Evolutionary conservation across 768 basidiomycete species (phyloP), one percentile per base, ranked within the genome.

Genomic region (Russula earlei): DNA sequence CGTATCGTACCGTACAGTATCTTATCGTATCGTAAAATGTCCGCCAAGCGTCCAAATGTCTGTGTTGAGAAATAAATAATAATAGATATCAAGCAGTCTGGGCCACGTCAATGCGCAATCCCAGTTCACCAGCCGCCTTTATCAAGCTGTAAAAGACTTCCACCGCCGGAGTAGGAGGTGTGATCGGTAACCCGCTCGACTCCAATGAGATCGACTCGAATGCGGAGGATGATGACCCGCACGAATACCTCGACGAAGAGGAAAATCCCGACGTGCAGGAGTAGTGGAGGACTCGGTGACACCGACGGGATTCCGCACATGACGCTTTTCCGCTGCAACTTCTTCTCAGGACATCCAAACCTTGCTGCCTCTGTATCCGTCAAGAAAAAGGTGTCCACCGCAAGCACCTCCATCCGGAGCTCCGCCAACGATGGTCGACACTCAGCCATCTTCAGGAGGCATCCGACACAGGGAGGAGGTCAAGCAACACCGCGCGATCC

Each of bases 361-460:
- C 11, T 15, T 0, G 7, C 15, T 0, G 51, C 56, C 60, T 82
- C 79, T 37, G 71, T 69, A 20, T 78, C 74, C 20, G 72, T 71
- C 72, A 79, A 72, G 65, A 80, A 85, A 73, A 91, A 84, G 4
- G 78, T 77, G 31, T 80, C 75, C 22, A 86, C 69, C 6, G 67
- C 67, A 17, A 77, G 61, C 62, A 94, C 75, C 49, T 76, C 76
- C 47, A 67, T 58, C 27, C 84, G 77, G 4, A 94, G 73, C 9
- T 82, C 77, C 3, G 72, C 68, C 41, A 94, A 71, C 14, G 79
- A 72, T 49, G 86, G 81, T 22, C 90, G 83, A 20, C 67, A 62
- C 1, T 70, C 55, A 3, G 87, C 82, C 64, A 87, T 80, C 44
- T 83, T 67, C 14, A 73, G 68, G 71, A 93, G 91, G 57, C 68